Conservation (phyloP, 495 filamentous ascomycete genomes). For the Xylaria longipes region DNA sequence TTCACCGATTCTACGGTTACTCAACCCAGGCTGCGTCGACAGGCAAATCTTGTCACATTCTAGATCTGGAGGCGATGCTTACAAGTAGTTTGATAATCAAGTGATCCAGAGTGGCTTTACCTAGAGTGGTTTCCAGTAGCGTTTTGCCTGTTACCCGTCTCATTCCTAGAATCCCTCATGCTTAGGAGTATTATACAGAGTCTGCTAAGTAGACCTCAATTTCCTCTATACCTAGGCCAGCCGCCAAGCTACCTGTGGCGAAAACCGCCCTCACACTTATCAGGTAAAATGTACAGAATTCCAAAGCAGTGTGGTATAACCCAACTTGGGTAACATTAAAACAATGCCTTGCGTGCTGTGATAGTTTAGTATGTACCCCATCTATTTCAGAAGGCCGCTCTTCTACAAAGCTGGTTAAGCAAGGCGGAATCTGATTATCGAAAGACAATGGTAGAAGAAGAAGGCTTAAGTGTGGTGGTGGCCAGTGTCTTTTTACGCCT, state of each 20-base stretch:
- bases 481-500: slow-evolving; percentile 47
- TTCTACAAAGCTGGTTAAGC: slow-evolving; percentile 5
- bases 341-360: neutral
- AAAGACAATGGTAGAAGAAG: neutral
- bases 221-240: neutral
- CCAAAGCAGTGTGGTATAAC: neutral
- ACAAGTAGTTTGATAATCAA: neutral
- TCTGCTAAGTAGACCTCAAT: neutral
- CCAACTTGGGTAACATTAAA: neutral
- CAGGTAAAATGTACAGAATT: neutral
- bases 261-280: neutral
- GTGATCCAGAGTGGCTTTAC: neutral
- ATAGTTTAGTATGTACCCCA: neutral
- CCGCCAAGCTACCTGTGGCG: no score
- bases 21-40: neutral
- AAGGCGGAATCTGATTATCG: neutral
- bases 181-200: neutral
- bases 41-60: neutral
- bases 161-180: neutral
- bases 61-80: neutral
- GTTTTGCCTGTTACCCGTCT: neutral
- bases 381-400: neutral
- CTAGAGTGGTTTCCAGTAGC: neutral
- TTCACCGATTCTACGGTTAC: neutral
- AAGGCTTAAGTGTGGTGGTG: neutral